Conservation (phyloP, 441 rosid genomes). For the Brassica balearica region DNA sequence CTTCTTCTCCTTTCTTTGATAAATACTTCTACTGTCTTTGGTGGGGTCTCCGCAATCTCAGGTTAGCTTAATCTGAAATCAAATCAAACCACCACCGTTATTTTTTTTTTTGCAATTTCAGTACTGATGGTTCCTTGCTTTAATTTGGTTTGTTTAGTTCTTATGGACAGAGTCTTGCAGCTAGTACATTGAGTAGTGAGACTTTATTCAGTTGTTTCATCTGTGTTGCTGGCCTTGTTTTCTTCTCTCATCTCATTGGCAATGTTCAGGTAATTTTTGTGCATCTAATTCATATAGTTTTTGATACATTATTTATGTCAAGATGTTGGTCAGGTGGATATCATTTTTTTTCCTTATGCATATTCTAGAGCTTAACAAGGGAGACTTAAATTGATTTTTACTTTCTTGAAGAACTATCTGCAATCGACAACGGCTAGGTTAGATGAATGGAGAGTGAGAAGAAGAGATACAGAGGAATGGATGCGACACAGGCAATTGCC, state of each 20-base stretch:
- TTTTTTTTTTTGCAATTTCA: neutral
- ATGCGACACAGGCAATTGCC: conserved; percentile 93
- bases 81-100: neutral
- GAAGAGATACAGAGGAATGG: conserved; percentile 97
- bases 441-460: conserved; percentile 82
- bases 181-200: conserved; percentile 73
- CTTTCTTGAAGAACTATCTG: conserved; percentile 63
- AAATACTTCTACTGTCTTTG: conserved; percentile 92
- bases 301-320: too few relatives aligned
- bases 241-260: conserved; percentile 90
- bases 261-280: conserved; percentile 72
- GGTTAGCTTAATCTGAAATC: conserved; percentile 46
- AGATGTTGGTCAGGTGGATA: too few relatives aligned
- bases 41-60: conserved; percentile 90
- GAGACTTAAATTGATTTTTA: conserved; percentile 11
- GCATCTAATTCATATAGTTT: too few relatives aligned
- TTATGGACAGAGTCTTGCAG: conserved; percentile 75
- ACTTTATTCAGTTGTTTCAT: conserved; percentile 68
- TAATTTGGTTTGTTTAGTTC: conserved; percentile 54
- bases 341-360: too few relatives aligned
- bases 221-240: conserved; percentile 69
- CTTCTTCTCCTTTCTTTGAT: conserved; percentile 58
- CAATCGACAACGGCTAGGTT: conserved; percentile 82
- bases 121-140: neutral
- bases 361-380: neutral